Evolutionary conservation across 1,139 yeast genomes (phyloP).

Genomic region (Pichia sp.): DNA sequence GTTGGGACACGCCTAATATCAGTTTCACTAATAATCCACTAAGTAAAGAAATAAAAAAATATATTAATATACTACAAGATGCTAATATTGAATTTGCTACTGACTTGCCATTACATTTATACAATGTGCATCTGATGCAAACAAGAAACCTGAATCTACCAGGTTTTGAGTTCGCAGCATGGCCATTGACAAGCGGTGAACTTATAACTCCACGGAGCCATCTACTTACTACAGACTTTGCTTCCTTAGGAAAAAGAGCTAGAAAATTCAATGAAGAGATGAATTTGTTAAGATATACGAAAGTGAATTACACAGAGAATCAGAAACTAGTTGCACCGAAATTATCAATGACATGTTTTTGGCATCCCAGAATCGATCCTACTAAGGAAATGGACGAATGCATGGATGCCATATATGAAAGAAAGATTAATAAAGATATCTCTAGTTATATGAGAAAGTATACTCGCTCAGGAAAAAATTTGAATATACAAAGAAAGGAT

Average conservation of each 20-base stretch:
- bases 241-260: constrained; percentile 1
- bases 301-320: constrained; percentile 7
- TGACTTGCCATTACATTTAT: constrained; percentile 49
- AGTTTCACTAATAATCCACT: not conserved
- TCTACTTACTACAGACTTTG: constrained; percentile 5
- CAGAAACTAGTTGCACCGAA: not conserved
- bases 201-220: constrained; percentile 30
- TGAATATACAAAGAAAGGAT: constrained; percentile 1
- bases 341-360: constrained; percentile 7
- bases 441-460: too few relatives aligned
- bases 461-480: too few relatives aligned
- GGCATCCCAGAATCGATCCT: constrained; percentile 10
- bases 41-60: constrained; percentile 5
- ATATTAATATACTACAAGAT: constrained; percentile 28
- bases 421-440: constrained; percentile 25
- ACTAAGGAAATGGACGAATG: constrained; percentile 8
- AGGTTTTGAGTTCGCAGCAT: constrained; percentile 33
- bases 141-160: constrained; percentile 35
- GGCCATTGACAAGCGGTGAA: constrained; percentile 37
- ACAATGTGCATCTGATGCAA: constrained; percentile 38
- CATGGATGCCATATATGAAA: constrained; percentile 34
- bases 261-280: not conserved
- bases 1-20: not conserved
- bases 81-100: constrained; percentile 38
- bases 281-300: constrained; percentile 3